Percentiles rank a stretch among this genome's conserved stretches.
Conservation (phyloP, 2,329 filamentous ascomycete species). For the Cladobotryum protrusum region DNA sequence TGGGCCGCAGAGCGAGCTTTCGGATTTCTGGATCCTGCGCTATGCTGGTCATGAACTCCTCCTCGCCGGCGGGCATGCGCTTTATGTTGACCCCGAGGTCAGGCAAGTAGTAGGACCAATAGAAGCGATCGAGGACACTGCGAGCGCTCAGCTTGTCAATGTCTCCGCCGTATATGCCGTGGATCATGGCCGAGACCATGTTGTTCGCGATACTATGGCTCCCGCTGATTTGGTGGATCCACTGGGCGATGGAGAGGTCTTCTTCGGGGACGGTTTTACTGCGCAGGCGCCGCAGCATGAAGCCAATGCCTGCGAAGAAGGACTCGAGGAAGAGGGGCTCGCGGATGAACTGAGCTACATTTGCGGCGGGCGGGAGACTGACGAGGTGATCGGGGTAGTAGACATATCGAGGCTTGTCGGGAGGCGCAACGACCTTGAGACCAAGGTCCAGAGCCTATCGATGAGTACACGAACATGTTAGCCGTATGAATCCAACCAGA, state of each 20-base stretch:
- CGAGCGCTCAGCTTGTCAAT: slow-evolving; percentile 72
- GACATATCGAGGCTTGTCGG: slow-evolving; percentile 56
- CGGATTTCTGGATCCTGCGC: slow-evolving; percentile 24
- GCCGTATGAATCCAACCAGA: too few relatives aligned
- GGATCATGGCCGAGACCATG: slow-evolving; percentile 65
- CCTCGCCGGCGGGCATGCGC: slow-evolving; percentile 26
- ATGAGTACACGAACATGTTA: background rate
- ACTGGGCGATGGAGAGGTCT: slow-evolving; percentile 33
- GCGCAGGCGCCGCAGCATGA: slow-evolving; percentile 18
- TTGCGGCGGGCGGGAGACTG: slow-evolving; percentile 24
- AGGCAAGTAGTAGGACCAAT: slow-evolving; percentile 26
- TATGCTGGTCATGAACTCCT: slow-evolving; percentile 22
- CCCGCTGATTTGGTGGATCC: slow-evolving; percentile 26
- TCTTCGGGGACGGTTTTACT: slow-evolving; percentile 16
- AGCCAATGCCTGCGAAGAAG: slow-evolving; percentile 22
- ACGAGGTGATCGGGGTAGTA: slow-evolving; percentile 76
- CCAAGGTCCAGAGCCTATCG: slow-evolving; percentile 30
- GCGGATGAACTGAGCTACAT: slow-evolving; percentile 20
- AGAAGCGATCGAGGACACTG: slow-evolving; percentile 39
- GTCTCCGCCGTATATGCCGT: slow-evolving; percentile 91
- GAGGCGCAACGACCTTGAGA: slow-evolving; percentile 44
- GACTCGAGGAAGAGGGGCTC: slow-evolving; percentile 29
- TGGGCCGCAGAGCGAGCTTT: slow-evolving; percentile 25
- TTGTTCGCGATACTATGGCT: slow-evolving; percentile 55
- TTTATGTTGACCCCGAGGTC: slow-evolving; percentile 35